Percentiles rank a stretch among this genome's conserved stretches.
phyloP scores from a whole-genome alignment of 768 basidiomycete genomes.

The Rhizopogon vinicolor region DNA sequence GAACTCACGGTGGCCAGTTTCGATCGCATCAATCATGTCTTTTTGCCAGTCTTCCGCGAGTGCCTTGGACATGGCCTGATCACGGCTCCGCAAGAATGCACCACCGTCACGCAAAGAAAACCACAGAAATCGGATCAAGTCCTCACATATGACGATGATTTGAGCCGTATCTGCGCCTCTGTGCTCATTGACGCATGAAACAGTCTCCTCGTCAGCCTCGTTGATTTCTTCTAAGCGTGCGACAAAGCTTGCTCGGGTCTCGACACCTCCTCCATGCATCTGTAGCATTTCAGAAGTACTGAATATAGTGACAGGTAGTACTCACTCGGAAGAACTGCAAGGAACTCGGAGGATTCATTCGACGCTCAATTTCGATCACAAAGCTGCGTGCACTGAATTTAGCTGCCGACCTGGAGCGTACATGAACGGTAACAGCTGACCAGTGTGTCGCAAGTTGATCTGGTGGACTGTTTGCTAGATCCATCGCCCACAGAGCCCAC shows the following conservation, averaged over 20 bases:
- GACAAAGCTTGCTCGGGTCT: slow-evolving; percentile 14
- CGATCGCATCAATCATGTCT: slow-evolving; percentile 10
- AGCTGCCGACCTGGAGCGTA: background rate
- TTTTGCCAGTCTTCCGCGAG: slow-evolving; percentile 15
- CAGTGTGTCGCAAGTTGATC: slow-evolving; percentile 21
- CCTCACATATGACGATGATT: slow-evolving; percentile 18
- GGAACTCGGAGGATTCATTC: slow-evolving; percentile 9
- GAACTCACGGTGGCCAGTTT: slow-evolving; percentile 18
- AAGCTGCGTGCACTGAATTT: slow-evolving; percentile 8
- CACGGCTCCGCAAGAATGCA: slow-evolving; percentile 12
- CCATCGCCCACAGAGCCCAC: slow-evolving; percentile 17
- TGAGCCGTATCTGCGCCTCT: slow-evolving; percentile 22
- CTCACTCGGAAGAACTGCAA: slow-evolving; percentile 18
- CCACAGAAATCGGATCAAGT: slow-evolving; percentile 23
- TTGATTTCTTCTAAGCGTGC: slow-evolving; percentile 10
- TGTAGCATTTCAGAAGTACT: slow-evolving; percentile 3
- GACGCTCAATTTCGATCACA: slow-evolving; percentile 18
- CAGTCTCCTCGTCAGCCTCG: slow-evolving; percentile 13
- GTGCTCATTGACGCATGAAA: slow-evolving; percentile 15
- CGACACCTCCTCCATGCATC: slow-evolving; percentile 21
- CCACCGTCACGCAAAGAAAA: slow-evolving; percentile 25
- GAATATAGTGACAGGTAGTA: background rate
- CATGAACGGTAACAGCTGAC: slow-evolving; percentile 3
- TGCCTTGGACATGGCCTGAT: slow-evolving; percentile 11
- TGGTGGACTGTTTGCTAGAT: slow-evolving; percentile 20